Conservation (phyloP, 257 asterid genomes). For the Solanum bulbocastanum region DNA sequence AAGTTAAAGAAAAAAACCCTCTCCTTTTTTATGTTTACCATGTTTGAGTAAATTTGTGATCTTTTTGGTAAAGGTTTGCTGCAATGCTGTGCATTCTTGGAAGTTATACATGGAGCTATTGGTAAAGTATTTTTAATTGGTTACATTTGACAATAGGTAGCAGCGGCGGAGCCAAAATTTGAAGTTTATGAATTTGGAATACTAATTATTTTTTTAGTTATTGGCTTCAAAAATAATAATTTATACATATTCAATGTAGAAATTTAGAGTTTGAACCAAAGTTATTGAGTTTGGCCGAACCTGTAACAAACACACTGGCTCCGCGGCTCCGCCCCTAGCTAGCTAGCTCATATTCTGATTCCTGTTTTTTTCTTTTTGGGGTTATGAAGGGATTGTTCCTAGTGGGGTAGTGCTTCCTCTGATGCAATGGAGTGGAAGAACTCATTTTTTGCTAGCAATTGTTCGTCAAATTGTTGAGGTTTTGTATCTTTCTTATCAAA, state of each 20-base stretch:
- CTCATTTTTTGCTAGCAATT: constrained; percentile 76
- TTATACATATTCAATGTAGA: not conserved
- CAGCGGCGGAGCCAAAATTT: not conserved
- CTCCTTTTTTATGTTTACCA: not conserved
- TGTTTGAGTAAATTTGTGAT: constrained; percentile 1
- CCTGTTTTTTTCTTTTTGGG: not conserved
- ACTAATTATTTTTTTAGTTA: not conserved
- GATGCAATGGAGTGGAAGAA: constrained; percentile 98
- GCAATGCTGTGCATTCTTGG: constrained; percentile 84
- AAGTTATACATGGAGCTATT: constrained; percentile 83
- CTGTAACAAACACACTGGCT: not conserved
- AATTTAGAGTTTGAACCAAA: not conserved
- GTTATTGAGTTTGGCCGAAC: not conserved
- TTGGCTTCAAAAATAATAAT: not conserved
- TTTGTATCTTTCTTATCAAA: not conserved
- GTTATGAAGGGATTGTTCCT: constrained; percentile 74
- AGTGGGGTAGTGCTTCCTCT: constrained; percentile 76
- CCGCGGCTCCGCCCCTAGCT: not conserved
- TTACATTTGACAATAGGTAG: not conserved
- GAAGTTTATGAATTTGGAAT: not conserved
- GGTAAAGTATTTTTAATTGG: constrained; percentile 29
- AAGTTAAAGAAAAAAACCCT: not conserved
- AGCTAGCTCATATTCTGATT: not conserved
- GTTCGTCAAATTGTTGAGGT: constrained; percentile 59
- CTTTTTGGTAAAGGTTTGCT: constrained; percentile 39